Conservation (phyloP, 306 rosid species). For the Abrus pulchellus region DNA sequence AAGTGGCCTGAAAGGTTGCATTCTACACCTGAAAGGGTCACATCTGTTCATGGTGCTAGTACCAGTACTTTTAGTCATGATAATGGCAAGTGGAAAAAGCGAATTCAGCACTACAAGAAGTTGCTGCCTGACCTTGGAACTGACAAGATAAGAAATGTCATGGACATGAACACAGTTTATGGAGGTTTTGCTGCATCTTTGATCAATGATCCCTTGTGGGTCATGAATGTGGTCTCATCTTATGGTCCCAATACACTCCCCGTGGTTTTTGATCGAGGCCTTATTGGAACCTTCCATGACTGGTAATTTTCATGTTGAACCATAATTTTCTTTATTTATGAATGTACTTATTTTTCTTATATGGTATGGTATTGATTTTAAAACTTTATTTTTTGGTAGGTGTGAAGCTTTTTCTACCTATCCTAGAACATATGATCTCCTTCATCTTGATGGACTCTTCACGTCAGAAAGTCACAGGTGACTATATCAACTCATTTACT, state of each 20-base stretch:
- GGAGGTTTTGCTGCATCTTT: slow-evolving; percentile 92
- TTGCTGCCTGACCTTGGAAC: slow-evolving; percentile 87
- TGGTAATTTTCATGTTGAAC: slow-evolving; percentile 63
- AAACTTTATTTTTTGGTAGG: slow-evolving; percentile 62
- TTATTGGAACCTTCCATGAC: slow-evolving; percentile 91
- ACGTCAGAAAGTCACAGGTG: slow-evolving; percentile 95
- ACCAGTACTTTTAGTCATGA: slow-evolving; percentile 77
- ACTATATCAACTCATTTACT: slow-evolving; percentile 17
- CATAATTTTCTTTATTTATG: background rate
- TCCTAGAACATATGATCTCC: slow-evolving; percentile 96
- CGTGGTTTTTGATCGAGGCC: slow-evolving; percentile 91
- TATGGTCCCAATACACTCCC: slow-evolving; percentile 83
- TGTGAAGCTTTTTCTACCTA: slow-evolving; percentile 98
- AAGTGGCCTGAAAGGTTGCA: slow-evolving; percentile 90
- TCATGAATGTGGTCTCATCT: slow-evolving; percentile 97
- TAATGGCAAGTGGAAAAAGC: slow-evolving; percentile 81
- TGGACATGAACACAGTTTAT: slow-evolving; percentile 94
- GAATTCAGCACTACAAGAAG: slow-evolving; percentile 85
- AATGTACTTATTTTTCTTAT: background rate
- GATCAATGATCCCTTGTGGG: slow-evolving; percentile 91
- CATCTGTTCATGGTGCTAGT: slow-evolving; percentile 65
- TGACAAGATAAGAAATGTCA: slow-evolving; percentile 82
- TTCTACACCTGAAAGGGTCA: slow-evolving; percentile 74
- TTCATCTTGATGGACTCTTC: slow-evolving; percentile 94
- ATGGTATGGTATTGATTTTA: slow-evolving; percentile 41